A percentile compares a stretch with the other conserved stretches of the same genome.
phyloP scores from a whole-genome alignment of 2,329 filamentous ascomycete species.

The Fusarium neocosmosporiellum region DNA sequence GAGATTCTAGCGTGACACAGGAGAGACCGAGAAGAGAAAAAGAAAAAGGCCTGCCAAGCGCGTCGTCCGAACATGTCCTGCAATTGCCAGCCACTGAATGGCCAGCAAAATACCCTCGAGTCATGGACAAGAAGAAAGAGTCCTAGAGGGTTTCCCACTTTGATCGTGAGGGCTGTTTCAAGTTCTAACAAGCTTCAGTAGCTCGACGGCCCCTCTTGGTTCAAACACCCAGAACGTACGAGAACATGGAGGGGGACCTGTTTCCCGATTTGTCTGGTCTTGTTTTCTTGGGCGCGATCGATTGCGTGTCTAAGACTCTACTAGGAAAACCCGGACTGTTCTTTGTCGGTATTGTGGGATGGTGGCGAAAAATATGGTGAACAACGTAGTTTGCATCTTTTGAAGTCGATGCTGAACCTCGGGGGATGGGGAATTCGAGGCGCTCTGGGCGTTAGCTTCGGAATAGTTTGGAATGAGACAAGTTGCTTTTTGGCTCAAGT shows the following conservation, averaged over 20 bases:
- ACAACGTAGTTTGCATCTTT: background rate
- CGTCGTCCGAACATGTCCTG: background rate
- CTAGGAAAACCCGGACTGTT: conserved; percentile 15
- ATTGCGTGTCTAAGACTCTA: conserved; percentile 24
- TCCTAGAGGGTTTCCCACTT: background rate
- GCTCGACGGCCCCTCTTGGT: conserved; percentile 9
- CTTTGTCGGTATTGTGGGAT: conserved; percentile 7
- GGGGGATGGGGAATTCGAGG: background rate
- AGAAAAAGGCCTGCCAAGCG: background rate
- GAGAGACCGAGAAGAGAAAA: background rate
- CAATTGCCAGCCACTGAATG: background rate
- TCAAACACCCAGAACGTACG: conserved; percentile 6
- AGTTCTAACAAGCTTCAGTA: conserved; percentile 28
- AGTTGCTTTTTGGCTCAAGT: conserved; percentile 8
- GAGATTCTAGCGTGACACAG: conserved; percentile 9
- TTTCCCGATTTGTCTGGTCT: conserved; percentile 31
- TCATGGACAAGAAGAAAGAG: background rate
- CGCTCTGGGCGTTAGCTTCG: conserved; percentile 24
- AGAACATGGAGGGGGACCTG: background rate
- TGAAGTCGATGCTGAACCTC: background rate
- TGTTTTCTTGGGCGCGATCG: conserved; percentile 23
- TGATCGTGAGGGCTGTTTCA: conserved; percentile 18
- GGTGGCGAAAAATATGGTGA: conserved; percentile 16
- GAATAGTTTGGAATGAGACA: conserved; percentile 13
- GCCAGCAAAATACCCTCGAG: too few species aligned